Evolutionary conservation across 306 rosid genomes (phyloP), one percentile per base, ranked within the genome.

Genomic region (Mimosa pudica): DNA sequence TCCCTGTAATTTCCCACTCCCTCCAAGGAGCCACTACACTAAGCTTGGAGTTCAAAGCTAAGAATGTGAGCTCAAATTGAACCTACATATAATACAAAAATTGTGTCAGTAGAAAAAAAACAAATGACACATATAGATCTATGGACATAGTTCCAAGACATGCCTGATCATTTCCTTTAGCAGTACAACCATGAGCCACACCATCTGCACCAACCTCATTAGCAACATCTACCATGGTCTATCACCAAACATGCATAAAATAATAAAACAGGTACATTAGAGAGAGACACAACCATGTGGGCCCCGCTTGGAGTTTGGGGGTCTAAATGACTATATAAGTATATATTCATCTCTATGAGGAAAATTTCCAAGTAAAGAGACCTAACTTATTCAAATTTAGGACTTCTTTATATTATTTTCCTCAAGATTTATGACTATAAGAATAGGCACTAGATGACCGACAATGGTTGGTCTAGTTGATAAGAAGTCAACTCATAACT

Each of bases 21-120:
- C 98, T 92, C 97, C 97, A 94, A 66, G 98, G 98, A 83, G 97
- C 98, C 75, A 94, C 98, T 51, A 94, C 97, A 38, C 89, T 89
- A 35, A 94, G 90, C 82, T 88, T 89, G 76, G 98, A 97, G 86
- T 92, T 90, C 64, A 94, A 87, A 68, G 98, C 97, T 70, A 94
- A 92, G 89, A 94, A 92, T 13, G 98, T 89, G 76, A 92, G 87
- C 97, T 94, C 98, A 88, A 94, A 94, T 6, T 95, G 95, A 77
- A 94, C 97, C 97, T 94, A 0, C n/a, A 75, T 46, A 78, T 46
- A 58, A 77, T 48, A 20, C 16, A 52, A 83, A 24, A 49, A 73
- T 42, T 46, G 64, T 24, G 68, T 87, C 72, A 87, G 79, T 75
- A 44, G 60, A 71, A 47, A 2, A 38, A 2, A 82, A 55, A 70